Evolutionary conservation across 306 rosid species (phyloP).

Genomic region (Carpinus viminea): DNA sequence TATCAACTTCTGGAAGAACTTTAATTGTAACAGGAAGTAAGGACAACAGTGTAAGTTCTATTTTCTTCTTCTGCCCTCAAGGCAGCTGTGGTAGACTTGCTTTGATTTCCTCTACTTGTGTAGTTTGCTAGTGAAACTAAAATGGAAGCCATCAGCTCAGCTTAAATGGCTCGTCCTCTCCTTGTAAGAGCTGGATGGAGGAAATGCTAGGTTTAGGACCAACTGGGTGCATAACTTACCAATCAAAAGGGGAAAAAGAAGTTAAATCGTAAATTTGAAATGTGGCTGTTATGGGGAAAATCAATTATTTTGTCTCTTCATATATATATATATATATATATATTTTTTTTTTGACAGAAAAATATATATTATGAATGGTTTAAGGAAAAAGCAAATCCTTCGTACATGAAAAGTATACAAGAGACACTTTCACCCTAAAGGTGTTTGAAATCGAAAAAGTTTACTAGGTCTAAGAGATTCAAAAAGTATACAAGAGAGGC

Average conservation of each 20-base stretch:
- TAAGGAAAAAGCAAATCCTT: too few species aligned
- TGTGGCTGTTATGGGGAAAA: neutral
- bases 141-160: neutral
- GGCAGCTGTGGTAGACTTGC: neutral
- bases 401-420: too few species aligned
- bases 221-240: neutral
- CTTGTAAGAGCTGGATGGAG: neutral
- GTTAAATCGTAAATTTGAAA: neutral
- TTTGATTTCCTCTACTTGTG: neutral
- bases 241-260: neutral
- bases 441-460: too few species aligned
- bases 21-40: slow-evolving; percentile 86
- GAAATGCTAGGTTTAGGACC: neutral
- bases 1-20: slow-evolving; percentile 70
- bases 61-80: slow-evolving; percentile 10
- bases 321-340: neutral
- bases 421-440: too few species aligned
- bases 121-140: neutral
- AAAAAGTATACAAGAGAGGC: too few species aligned
- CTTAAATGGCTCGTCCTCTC: neutral
- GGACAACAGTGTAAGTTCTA: slow-evolving; percentile 75
- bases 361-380: neutral
- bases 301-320: neutral
- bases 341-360: too few species aligned
- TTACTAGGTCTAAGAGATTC: too few species aligned